A percentile compares a stretch with the other conserved stretches of the same genome.
Conservation (phyloP, 1,284 basidiomycete species). For the Baeospora myosura region DNA sequence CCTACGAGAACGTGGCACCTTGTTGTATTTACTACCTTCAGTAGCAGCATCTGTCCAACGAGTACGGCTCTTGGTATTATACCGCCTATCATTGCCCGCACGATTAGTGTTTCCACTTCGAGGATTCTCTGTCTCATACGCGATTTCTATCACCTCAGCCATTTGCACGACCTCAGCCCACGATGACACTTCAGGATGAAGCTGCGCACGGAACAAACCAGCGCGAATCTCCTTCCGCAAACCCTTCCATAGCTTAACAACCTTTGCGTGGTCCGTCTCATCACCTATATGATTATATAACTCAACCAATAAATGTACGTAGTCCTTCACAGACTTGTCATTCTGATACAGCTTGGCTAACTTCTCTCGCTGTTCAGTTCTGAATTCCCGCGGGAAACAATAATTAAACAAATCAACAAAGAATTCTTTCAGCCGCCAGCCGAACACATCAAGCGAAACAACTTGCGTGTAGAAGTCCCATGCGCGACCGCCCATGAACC, state of each 20-base stretch:
- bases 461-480: constrained; percentile 31
- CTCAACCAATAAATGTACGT: constrained; percentile 24
- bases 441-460: constrained; percentile 19
- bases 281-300: constrained; percentile 25
- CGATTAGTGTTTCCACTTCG: background rate
- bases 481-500: constrained; percentile 28
- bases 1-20: background rate
- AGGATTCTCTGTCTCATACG: constrained; percentile 6
- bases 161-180: constrained; percentile 16
- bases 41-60: background rate
- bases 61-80: constrained; percentile 3
- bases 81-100: background rate
- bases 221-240: constrained; percentile 21
- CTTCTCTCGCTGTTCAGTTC: constrained; percentile 18
- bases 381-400: constrained; percentile 35
- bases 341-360: constrained; percentile 18
- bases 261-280: constrained; percentile 21
- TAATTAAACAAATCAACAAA: constrained; percentile 34
- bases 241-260: constrained; percentile 28
- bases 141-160: constrained; percentile 23
- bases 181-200: constrained; percentile 23
- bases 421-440: constrained; percentile 23
- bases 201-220: constrained; percentile 20
- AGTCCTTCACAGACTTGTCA: constrained; percentile 19
- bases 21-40: background rate